phyloP scores from a whole-genome alignment of 78 protist genomes.

The Dictyostelium firmibasis region DNA sequence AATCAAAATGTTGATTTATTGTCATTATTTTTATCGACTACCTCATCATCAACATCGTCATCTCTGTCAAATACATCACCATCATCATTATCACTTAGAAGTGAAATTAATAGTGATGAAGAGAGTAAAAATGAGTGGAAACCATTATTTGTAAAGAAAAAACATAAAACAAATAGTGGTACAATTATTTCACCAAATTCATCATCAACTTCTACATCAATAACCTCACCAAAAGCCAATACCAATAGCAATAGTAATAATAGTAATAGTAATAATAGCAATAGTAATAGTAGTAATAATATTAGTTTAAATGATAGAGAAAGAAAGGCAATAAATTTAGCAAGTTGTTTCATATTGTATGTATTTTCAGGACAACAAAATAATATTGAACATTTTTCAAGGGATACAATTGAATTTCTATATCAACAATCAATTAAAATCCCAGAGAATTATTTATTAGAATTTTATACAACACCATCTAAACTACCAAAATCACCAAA shows the following conservation, averaged over 20 bases:
- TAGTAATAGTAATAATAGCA: background rate
- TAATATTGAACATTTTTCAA: constrained; percentile 48
- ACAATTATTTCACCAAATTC: background rate
- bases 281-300: background rate
- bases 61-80: background rate
- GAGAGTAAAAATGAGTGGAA: background rate
- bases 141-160: background rate
- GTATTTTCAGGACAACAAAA: constrained; percentile 12
- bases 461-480: constrained; percentile 65
- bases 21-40: constrained; percentile 16
- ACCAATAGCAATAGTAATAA: background rate
- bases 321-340: background rate
- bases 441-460: constrained; percentile 55
- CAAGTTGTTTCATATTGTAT: constrained; percentile 49
- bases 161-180: background rate
- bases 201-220: background rate
- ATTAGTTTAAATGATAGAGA: background rate
- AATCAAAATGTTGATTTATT: constrained; percentile 1
- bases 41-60: background rate
- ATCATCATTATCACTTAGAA: background rate
- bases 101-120: background rate
- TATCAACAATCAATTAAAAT: constrained; percentile 8
- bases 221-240: background rate
- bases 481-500: constrained; percentile 65
- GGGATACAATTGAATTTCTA: constrained; percentile 9